Evolutionary conservation across 805 yeast species (phyloP), one percentile per base, ranked within the genome.

Genomic region (Barnettozyma pratensis): DNA sequence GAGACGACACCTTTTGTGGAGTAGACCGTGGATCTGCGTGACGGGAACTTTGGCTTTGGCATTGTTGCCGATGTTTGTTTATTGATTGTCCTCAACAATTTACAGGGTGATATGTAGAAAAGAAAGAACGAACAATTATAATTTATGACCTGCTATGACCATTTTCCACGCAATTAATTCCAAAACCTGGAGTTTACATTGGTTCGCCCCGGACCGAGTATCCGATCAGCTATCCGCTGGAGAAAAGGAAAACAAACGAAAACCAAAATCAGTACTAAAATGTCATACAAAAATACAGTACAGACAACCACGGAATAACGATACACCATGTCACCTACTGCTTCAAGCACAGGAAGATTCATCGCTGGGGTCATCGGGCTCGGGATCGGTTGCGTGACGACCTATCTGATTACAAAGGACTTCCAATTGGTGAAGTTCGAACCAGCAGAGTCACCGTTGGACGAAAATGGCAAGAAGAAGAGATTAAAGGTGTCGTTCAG

Each of bases 1-100:
- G 87, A 76, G 2, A 85, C 89, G 43, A 87, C 79, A 2, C 91
- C 94, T 59, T 77, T 78, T 19, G 81, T 68, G 4, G 91, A 83
- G 62, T 83, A 83, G 5, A 85, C 92, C 0, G 82, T 83, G 1
- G 92, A 85, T 46, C 95, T 71, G 57, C 92, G 70, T 2, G 89
- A 83, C 12, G 64, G 55, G 64, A 75, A 77, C 41, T 48, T 51
- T 29, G 53, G 49, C 5, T 45, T 34, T 7, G 50, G 46, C 47
- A 47, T 50, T 34, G 19, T 14, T 36, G 19, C 3, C 19, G 19
- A 19, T 3, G 19, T 19, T 2, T 19, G 19, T 19, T 3, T 19
- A 19, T 19, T 19, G 19, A 19, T 3, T 19, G 19, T 19, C 19
- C 3, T 3, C 19, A 19, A 19, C 19, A 19, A 19, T 19, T 19